Evolutionary conservation across 2,329 filamentous ascomycete species (phyloP), one percentile per base, ranked within the genome.

Genomic region (Penicillium hesseltinei): DNA sequence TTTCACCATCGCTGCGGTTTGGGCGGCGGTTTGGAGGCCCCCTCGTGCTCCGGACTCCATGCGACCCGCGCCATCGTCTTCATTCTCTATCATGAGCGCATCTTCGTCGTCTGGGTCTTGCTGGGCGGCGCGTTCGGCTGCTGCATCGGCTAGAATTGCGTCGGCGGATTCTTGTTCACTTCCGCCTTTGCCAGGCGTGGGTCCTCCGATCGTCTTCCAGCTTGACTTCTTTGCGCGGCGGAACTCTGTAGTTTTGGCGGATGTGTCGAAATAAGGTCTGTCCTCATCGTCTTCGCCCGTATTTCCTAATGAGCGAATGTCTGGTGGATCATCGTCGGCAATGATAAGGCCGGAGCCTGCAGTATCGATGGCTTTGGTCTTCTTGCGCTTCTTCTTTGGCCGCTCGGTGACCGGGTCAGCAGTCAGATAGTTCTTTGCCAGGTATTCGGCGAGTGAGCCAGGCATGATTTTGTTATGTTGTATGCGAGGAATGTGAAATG

Each of bases 21-120:
- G 83, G 1, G 85, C 87, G 0, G 91, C 92, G 2, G 85, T 91
- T 75, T 99, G 94, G 15, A 99, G 79, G 1, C 94, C 94, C 0
- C 92, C 92, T 68, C 89, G 85, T 2, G 90, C 92, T 19, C 94
- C 94, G 62, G 92, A 91, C 58, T 90, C 89, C 91, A 97, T 96
- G 64, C 85, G 85, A n/a, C 80, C 74, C 0, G 69, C 70, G 0
- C 63, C 68, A 1, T 68, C 63, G 2, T 77, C 76, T 15, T 71
- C 67, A 17, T 78, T 75, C 5, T 81, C 65, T 8, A 71, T 66
- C 4, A 78, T 75, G 11, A 71, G 78, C 33, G 82, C 77, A n/a
- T 81, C 78, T 33, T 80, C 82, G 17, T 80, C 80, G 1, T 76
- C 78, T 0, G 62, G 66, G 3, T 57, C 68, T 21, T 80, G 56